Evolutionary conservation across 805 yeast species (phyloP).

Genomic region (Starmerella vaccinii): DNA sequence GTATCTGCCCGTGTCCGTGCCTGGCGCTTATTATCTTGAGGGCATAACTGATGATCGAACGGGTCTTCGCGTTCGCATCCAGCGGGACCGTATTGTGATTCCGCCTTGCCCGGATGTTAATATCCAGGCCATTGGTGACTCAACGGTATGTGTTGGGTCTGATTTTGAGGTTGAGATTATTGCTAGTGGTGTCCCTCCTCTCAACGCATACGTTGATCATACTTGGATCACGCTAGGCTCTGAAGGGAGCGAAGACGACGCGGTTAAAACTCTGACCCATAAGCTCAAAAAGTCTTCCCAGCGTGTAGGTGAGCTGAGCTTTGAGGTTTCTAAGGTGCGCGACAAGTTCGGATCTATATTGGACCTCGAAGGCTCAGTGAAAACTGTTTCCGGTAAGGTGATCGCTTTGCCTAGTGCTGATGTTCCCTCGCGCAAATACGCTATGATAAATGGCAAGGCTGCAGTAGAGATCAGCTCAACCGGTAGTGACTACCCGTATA

Average conservation of each 20-base stretch:
- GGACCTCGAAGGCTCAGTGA: background rate
- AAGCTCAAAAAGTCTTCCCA: background rate
- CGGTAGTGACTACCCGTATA: conserved; percentile 40
- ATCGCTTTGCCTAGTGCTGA: background rate
- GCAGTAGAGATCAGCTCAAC: background rate
- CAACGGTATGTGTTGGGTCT: conserved; percentile 47
- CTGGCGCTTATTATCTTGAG: conserved; percentile 68
- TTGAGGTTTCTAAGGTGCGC: background rate
- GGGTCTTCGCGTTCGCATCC: conserved; percentile 41
- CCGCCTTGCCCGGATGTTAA: conserved; percentile 70
- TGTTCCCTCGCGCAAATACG: background rate
- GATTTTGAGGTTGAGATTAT: conserved; percentile 43
- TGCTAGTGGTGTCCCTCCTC: conserved; percentile 70
- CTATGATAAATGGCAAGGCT: conserved; percentile 5
- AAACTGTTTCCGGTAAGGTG: background rate
- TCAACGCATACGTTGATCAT: conserved; percentile 36
- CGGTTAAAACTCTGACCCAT: background rate
- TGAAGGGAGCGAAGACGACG: conserved; percentile 7
- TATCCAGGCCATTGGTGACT: conserved; percentile 34
- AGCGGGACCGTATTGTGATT: conserved; percentile 43
- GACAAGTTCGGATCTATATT: conserved; percentile 7
- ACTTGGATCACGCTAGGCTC: conserved; percentile 12
- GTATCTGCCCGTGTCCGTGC: conserved; percentile 51
- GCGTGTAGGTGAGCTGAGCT: background rate
- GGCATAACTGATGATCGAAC: conserved; percentile 56